Conservation (phyloP, 140 eudicot species). For the Anethum foeniculum region DNA sequence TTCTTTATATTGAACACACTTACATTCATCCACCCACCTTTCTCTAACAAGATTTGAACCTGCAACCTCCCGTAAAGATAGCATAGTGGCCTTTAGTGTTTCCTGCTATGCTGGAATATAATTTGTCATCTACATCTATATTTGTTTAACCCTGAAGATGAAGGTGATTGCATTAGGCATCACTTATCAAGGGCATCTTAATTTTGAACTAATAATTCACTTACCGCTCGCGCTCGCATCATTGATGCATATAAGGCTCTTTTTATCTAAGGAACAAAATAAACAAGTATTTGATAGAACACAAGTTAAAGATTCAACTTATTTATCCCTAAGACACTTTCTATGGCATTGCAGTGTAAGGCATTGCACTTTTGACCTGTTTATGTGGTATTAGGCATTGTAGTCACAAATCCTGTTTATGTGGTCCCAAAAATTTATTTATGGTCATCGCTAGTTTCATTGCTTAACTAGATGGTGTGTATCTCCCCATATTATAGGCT, state of each 20-base stretch:
- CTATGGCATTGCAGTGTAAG: not conserved
- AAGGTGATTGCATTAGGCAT: not conserved
- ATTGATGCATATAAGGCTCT: not conserved
- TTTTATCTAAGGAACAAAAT: not conserved
- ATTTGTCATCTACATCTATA: not conserved
- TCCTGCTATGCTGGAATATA: not conserved
- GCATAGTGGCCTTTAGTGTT: too few species aligned
- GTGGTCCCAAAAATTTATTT: not conserved
- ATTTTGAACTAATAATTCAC: too few species aligned
- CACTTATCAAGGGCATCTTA: not conserved
- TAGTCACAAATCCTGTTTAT: not conserved
- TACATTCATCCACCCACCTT: too few species aligned
- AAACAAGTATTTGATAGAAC: not conserved
- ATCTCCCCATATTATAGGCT: not conserved
- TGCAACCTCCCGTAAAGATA: too few species aligned
- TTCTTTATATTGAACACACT: too few species aligned
- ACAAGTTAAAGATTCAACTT: too few species aligned
- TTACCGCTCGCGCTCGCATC: not conserved
- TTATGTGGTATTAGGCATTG: not conserved
- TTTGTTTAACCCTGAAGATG: not conserved
- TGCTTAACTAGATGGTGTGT: not conserved
- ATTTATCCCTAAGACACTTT: not conserved
- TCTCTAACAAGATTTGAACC: too few species aligned
- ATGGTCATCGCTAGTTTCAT: not conserved
- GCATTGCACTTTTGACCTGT: not conserved